Base-by-base conservation (phyloP, 352 stramenopile genomes). In the Phytophthora pinifolia region DNA sequence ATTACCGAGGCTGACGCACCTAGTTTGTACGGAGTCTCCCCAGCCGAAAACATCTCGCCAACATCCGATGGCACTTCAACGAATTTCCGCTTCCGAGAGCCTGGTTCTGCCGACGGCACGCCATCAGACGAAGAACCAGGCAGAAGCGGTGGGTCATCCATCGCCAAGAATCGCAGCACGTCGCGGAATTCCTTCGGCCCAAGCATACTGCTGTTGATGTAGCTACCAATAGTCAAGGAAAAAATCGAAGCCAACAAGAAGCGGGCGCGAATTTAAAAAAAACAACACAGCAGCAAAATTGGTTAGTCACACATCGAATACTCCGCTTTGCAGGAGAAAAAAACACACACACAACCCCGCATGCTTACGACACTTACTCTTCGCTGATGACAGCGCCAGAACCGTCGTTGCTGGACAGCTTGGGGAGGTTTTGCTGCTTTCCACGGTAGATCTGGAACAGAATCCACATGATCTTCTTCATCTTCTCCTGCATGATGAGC, bases 381-480 rank as follows among this genome's bases (percentile, higher is more conserved):
- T 94, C 85, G 31, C 59, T 89, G 65, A 92, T 77, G 14, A 73
- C 73, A 39, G 63, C 75, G 25, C 65, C 65, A 18, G 64, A 67
- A 18, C 54, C 46, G 22, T 86, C 81, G 41, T 86, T 84, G 34
- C 65, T 62, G 1, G 81, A 85, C 0, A 94, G 65, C 54, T 92
- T 93, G 20, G 85, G 83, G 10, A 94, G 72, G 7, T 68, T 74
- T 18, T 72, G 68, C 34, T 91, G 80, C 46, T 94, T 94, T 53
- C 81, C 79, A 7, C 85, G 83, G 62, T 94, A 94, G 63, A 95
- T 94, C 65, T 95, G 83, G 54, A 90, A 95, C 38, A 95, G 51
- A 25, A 95, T 90, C 83, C 83, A 95, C 78, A 95, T 89, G 52
- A 95, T 95, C 70, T 95, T 95, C 69, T 95, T 93, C 68, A 95